phyloP scores from a whole-genome alignment of 1,284 basidiomycete species.

The Schizophyllum amplum region DNA sequence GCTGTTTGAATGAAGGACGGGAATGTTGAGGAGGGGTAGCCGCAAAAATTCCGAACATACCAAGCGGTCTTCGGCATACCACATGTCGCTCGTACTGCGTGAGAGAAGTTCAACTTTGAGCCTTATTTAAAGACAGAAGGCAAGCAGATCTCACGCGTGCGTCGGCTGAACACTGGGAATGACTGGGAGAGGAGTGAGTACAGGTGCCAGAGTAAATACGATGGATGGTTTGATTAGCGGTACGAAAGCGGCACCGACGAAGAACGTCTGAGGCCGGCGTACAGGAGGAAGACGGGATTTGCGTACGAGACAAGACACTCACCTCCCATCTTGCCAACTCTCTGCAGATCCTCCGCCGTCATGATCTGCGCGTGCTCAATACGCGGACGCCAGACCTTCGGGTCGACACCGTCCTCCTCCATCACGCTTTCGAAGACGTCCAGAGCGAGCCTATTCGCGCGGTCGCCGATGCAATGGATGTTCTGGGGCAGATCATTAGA shows the following conservation, averaged over 20 bases:
- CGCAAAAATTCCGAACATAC: constrained; percentile 33
- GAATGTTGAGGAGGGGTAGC: too few species aligned
- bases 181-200: constrained; percentile 36
- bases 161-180: constrained; percentile 92
- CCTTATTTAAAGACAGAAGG: neutral
- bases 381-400: constrained; percentile 53
- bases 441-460: constrained; percentile 82
- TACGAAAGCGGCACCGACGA: too few species aligned
- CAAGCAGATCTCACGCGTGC: constrained; percentile 59
- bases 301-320: too few species aligned
- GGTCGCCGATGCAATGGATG: constrained; percentile 85
- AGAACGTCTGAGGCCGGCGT: too few species aligned
- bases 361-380: too few species aligned
- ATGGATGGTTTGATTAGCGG: too few species aligned
- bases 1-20: too few species aligned
- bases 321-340: constrained; percentile 71
- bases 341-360: constrained; percentile 54
- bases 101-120: neutral
- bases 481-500: too few species aligned
- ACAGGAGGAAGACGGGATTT: too few species aligned
- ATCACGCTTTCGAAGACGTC: constrained; percentile 65
- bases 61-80: constrained; percentile 76
- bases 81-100: constrained; percentile 82
- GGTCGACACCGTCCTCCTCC: constrained; percentile 23
- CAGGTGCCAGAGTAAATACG: neutral